Evolutionary conservation across 2,329 filamentous ascomycete genomes (phyloP).

Genomic region (Colletotrichum camelliae): DNA sequence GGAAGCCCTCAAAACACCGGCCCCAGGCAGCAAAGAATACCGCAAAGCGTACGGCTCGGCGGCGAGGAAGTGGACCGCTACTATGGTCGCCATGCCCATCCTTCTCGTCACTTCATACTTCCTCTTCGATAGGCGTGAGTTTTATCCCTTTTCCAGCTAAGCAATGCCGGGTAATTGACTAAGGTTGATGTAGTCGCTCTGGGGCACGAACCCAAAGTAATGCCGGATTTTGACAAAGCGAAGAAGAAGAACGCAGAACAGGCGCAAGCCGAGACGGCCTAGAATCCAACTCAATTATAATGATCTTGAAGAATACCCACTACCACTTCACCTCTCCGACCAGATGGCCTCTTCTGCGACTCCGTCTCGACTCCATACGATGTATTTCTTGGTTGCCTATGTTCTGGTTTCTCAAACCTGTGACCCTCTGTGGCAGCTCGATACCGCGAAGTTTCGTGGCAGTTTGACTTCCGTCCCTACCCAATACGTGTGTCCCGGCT

Average conservation of each 20-base stretch:
- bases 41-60: slow-evolving; percentile 48
- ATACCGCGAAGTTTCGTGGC: not conserved
- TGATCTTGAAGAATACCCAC: slow-evolving; percentile 14
- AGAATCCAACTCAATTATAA: not conserved
- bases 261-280: not conserved
- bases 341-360: not conserved
- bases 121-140: slow-evolving; percentile 55
- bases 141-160: not conserved
- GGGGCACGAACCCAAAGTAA: slow-evolving; percentile 33
- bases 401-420: not conserved
- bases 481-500: not conserved
- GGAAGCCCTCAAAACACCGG: slow-evolving; percentile 24
- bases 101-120: slow-evolving; percentile 60
- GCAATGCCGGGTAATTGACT: not conserved
- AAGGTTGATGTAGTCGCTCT: slow-evolving; percentile 30
- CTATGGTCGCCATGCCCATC: slow-evolving; percentile 59
- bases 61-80: slow-evolving; percentile 48
- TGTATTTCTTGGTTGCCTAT: not conserved
- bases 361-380: not conserved
- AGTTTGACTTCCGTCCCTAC: not conserved
- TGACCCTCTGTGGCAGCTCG: not conserved
- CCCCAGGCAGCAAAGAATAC: slow-evolving; percentile 43
- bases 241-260: not conserved
- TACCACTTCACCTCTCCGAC: not conserved
- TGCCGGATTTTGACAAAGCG: slow-evolving; percentile 20